Evolutionary conservation across 1,284 basidiomycete genomes (phyloP), one percentile per base, ranked within the genome.

Genomic region (Albatrellus sp.): DNA sequence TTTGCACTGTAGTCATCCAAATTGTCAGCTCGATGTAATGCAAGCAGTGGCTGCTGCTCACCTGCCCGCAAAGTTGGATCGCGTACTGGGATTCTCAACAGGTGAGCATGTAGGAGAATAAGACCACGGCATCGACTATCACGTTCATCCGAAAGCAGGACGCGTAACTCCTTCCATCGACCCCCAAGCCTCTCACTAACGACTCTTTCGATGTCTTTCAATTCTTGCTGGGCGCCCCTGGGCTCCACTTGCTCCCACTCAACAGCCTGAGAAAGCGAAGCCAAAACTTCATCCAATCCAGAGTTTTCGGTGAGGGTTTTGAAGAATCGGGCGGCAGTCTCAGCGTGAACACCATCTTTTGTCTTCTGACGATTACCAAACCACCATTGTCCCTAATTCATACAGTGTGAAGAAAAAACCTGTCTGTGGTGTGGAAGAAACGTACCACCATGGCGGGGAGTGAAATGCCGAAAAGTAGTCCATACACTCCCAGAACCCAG

Each of bases 351-450:
- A 37, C 91, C 90, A 55, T 98, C 96, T 61, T 97, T 96, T 28
- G 96, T 98, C 60, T 80, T 82, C 51, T 81, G 74, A 45, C 89
- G 75, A 54, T 84, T 90, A 13, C 91, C 90, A 60, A 98, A 98
- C 96, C 96, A 99, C 96, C 96, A 99, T 44, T 80, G 77, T 16
- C 90, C 88, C 80, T 84, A 52, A 14, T 34, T 37, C 20, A 14
- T 37, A 36, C 41, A 41, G 34, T 28, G 10, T 24, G 16, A 40
- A 5, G n/a, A 20, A 34, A 31, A 20, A 20, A 8, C 14, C 11
- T 28, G 3, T 10, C 37, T n/a, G 34, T 29, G 52, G 49, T 48
- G 51, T 49, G 37, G 6, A 34, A 24, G 33, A 7, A 13, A 72
- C 80, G 52, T 61, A 78, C 79, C 48, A 92, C 92, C n/a, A 93